Conservation (phyloP, 2,329 filamentous ascomycete genomes). For the Fusarium virguliforme region DNA sequence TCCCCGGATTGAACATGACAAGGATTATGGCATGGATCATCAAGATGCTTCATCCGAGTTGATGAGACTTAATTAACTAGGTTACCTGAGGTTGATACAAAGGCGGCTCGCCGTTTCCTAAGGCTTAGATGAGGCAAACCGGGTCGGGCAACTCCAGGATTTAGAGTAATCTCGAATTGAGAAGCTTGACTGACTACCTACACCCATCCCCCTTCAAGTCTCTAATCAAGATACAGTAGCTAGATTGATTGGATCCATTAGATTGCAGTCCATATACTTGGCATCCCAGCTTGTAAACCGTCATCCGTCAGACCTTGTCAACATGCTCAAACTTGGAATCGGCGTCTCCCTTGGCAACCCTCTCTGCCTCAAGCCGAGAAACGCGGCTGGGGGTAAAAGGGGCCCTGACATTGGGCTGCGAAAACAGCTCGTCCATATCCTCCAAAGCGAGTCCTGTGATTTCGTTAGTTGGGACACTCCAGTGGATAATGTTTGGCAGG, state of each 20-base stretch:
- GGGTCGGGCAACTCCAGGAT: neutral
- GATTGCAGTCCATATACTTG: neutral
- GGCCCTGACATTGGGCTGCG: neutral
- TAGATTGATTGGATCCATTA: neutral
- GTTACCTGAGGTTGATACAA: no score
- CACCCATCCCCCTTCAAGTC: neutral
- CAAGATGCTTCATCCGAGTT: neutral
- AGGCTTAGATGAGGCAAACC: neutral
- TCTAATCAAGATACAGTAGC: neutral
- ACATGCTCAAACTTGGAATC: conserved; percentile 6
- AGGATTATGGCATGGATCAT: neutral
- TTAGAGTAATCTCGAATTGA: neutral
- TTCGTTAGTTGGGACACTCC: neutral
- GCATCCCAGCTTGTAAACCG: neutral
- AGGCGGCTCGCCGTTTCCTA: neutral
- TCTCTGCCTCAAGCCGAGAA: neutral
- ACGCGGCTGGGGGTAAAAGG: conserved; percentile 3
- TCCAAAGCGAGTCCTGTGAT: conserved; percentile 2
- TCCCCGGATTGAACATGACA: conserved; percentile 26
- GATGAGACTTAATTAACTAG: no score
- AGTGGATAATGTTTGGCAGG: no score
- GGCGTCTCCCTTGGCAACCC: neutral
- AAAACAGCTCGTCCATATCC: conserved; percentile 7
- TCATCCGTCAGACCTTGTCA: neutral
- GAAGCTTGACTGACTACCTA: neutral